Conservation (phyloP, 805 yeast species). For the Candida fluviatilis region DNA sequence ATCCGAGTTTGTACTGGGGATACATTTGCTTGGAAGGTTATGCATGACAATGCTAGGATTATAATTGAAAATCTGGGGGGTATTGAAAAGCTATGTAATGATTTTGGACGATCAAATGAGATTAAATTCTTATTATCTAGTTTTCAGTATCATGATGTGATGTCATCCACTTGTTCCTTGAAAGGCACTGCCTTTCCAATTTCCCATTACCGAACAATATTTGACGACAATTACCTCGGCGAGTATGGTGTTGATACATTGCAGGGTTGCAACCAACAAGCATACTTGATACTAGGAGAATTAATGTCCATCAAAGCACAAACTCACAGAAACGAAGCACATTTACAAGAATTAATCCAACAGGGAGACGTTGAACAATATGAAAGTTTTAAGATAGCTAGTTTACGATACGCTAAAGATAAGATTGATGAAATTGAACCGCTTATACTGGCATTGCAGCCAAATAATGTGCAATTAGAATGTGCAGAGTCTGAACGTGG, state of each 20-base stretch:
- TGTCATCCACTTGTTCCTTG: conserved; percentile 12
- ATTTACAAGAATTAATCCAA: neutral
- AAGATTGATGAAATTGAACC: neutral
- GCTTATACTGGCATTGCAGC: neutral
- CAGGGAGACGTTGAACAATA: conserved; percentile 4
- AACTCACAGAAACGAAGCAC: neutral
- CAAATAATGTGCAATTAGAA: conserved; percentile 10
- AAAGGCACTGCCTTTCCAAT: conserved; percentile 14
- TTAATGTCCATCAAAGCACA: conserved; percentile 3
- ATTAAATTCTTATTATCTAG: conserved; percentile 17
- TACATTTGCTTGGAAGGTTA: conserved; percentile 12
- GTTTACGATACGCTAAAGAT: conserved; percentile 1
- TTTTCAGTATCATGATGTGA: conserved; percentile 18
- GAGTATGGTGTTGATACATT: conserved; percentile 22
- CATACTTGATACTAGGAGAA: conserved; percentile 16
- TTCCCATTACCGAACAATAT: conserved; percentile 10
- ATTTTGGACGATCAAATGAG: conserved; percentile 16
- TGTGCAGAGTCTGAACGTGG: conserved; percentile 9
- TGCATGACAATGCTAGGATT: conserved; percentile 8
- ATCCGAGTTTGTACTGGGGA: conserved; percentile 18
- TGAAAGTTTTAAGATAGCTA: conserved; percentile 1
- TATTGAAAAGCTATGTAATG: conserved; percentile 8
- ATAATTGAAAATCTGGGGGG: conserved; percentile 16
- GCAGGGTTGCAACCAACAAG: conserved; percentile 19
- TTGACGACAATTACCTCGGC: conserved; percentile 6